Evolutionary conservation across 2,329 filamentous ascomycete genomes (phyloP).

Genomic region (Elsinoe perseae): DNA sequence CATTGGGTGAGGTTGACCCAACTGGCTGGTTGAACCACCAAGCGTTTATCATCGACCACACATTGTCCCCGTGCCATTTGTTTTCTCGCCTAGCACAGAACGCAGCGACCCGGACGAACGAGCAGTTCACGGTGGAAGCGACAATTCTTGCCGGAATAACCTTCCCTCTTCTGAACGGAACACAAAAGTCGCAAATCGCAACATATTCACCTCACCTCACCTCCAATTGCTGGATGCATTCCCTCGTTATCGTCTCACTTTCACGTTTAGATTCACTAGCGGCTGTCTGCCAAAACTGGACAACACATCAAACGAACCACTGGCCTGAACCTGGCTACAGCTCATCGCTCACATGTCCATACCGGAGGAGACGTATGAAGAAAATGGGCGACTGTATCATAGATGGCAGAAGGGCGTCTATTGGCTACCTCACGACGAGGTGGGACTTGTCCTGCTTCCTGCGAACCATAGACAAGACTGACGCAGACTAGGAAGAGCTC

Average conservation of each 20-base stretch:
- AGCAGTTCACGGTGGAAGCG: neutral
- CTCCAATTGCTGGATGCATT: conserved; percentile 3
- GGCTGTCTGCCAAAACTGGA: neutral
- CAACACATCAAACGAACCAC: neutral
- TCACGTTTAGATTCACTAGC: neutral
- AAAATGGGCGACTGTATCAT: conserved; percentile 20
- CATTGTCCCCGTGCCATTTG: conserved; percentile 1
- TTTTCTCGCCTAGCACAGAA: conserved; percentile 7
- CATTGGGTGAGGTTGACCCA: neutral
- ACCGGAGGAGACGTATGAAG: conserved; percentile 19
- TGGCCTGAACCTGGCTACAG: neutral
- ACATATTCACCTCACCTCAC: neutral
- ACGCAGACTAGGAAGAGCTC: conserved; percentile 15
- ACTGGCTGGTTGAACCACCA: conserved; percentile 1
- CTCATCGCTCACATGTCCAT: conserved; percentile 9
- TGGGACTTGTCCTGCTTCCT: neutral
- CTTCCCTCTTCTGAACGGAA: neutral
- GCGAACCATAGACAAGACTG: neutral
- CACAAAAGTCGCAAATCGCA: neutral
- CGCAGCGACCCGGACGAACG: neutral
- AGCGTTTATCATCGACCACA: conserved; percentile 1
- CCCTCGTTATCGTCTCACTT: neutral
- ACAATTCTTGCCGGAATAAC: neutral
- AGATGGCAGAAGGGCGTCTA: conserved; percentile 19
- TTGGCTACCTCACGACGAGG: conserved; percentile 21